phyloP scores from a whole-genome alignment of 1,284 basidiomycete genomes.

The Rhizopogon parksii region DNA sequence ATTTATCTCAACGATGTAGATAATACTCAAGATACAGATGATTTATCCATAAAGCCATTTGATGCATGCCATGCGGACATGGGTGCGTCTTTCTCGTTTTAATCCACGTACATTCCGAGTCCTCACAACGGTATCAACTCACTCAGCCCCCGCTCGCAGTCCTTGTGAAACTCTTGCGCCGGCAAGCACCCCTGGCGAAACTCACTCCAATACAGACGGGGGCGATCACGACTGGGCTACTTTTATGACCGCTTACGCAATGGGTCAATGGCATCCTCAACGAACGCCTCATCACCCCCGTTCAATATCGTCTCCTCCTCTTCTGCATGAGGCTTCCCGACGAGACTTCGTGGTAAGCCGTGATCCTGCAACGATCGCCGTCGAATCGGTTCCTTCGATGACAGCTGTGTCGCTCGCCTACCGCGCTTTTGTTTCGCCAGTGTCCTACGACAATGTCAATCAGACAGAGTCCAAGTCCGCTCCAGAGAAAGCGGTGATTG shows the following conservation, averaged over 20 bases:
- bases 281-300: slow-evolving; percentile 63
- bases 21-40: neutral
- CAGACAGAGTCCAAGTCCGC: neutral
- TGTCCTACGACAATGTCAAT: slow-evolving; percentile 7
- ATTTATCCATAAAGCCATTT: neutral
- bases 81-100: neutral
- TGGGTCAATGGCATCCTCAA: slow-evolving; percentile 77
- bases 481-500: neutral
- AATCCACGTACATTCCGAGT: neutral
- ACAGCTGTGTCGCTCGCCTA: slow-evolving; percentile 6
- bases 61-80: neutral
- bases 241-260: slow-evolving; percentile 69
- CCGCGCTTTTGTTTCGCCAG: slow-evolving; percentile 9
- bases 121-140: neutral
- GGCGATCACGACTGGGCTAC: slow-evolving; percentile 66
- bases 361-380: neutral
- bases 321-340: slow-evolving; percentile 8
- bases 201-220: slow-evolving; percentile 15
- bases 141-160: neutral
- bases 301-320: slow-evolving; percentile 23
- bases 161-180: neutral
- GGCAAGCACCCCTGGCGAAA: neutral
- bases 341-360: slow-evolving; percentile 9
- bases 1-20: neutral
- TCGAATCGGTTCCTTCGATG: slow-evolving; percentile 4